Evolutionary conservation across 192 early-diverging fungal genomes (phyloP).

Genomic region (Gryganskiella cystojenkinii): DNA sequence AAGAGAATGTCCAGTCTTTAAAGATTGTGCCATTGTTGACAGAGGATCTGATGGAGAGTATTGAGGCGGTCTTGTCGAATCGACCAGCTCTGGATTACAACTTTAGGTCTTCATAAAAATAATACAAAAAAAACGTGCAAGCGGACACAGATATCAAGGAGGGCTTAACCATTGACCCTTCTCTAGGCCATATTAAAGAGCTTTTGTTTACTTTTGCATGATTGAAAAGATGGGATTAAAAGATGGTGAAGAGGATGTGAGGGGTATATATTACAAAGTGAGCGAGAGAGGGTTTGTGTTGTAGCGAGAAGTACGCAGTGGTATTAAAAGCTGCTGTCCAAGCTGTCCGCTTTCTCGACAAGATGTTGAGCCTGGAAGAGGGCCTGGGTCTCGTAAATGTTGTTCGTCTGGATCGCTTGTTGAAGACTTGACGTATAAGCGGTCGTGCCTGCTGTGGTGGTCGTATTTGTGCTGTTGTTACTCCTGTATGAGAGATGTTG

Average conservation of each 20-base stretch:
- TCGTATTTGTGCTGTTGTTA: constrained; percentile 24
- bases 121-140: not conserved
- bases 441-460: constrained; percentile 1
- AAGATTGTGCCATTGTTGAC: constrained; percentile 66
- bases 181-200: too few relatives aligned
- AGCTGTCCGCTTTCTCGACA: too few relatives aligned
- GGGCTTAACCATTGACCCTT: too few relatives aligned
- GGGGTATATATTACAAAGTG: too few relatives aligned
- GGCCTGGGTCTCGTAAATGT: constrained; percentile 34
- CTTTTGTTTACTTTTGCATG: too few relatives aligned
- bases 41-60: constrained; percentile 69
- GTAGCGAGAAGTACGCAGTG: too few relatives aligned
- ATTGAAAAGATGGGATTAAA: too few relatives aligned
- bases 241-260: too few relatives aligned
- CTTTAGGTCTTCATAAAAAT: constrained; percentile 40
- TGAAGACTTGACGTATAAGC: constrained; percentile 11
- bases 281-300: too few relatives aligned
- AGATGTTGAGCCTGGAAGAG: too few relatives aligned
- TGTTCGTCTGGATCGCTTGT: constrained; percentile 47
- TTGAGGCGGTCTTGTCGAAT: constrained; percentile 76
- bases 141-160: too few relatives aligned
- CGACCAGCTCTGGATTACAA: constrained; percentile 64
- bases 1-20: constrained; percentile 75
- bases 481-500: constrained; percentile 26
- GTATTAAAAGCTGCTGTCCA: too few relatives aligned